Percentiles rank a stretch among this genome's conserved stretches.
Conservation (phyloP, 208 protist species). For the Angomonas desouzai region DNA sequence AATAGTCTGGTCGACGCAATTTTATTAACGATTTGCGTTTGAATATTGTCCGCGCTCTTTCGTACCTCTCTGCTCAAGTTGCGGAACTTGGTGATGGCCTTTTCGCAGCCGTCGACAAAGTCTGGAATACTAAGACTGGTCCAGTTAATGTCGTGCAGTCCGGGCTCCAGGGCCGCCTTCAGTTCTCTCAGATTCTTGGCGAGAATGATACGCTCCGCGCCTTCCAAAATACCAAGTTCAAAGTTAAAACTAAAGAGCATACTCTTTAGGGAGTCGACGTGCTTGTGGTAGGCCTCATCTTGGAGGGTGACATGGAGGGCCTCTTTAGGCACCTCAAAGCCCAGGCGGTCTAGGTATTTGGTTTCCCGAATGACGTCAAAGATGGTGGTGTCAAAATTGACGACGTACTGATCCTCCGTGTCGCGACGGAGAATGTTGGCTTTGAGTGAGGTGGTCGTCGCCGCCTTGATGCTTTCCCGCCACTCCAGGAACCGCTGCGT, state of each 20-base stretch:
- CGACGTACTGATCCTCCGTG: conserved; percentile 70
- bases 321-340: conserved; percentile 94
- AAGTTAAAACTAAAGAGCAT: conserved; percentile 93
- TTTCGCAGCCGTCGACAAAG: conserved; percentile 92
- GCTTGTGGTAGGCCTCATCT: conserved; percentile 96
- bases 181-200: conserved; percentile 86
- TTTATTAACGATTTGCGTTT: conserved; percentile 90
- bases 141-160: conserved; percentile 97
- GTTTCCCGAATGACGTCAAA: conserved; percentile 96
- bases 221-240: conserved; percentile 78
- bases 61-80: conserved; percentile 94
- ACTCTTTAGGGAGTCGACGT: conserved; percentile 93
- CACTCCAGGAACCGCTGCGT: conserved; percentile 89
- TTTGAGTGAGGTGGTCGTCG: conserved; percentile 88
- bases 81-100: conserved; percentile 96
- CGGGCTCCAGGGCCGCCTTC: conserved; percentile 88
- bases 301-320: conserved; percentile 97
- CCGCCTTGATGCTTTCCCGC: conserved; percentile 82
- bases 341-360: conserved; percentile 97
- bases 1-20: conserved; percentile 85
- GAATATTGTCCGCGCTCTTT: conserved; percentile 93
- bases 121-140: conserved; percentile 97
- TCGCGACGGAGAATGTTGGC: conserved; percentile 80
- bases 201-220: conserved; percentile 91
- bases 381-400: conserved; percentile 94